Base-by-base conservation (phyloP, 106 monocot species). In the Dendrobium catenatum region DNA sequence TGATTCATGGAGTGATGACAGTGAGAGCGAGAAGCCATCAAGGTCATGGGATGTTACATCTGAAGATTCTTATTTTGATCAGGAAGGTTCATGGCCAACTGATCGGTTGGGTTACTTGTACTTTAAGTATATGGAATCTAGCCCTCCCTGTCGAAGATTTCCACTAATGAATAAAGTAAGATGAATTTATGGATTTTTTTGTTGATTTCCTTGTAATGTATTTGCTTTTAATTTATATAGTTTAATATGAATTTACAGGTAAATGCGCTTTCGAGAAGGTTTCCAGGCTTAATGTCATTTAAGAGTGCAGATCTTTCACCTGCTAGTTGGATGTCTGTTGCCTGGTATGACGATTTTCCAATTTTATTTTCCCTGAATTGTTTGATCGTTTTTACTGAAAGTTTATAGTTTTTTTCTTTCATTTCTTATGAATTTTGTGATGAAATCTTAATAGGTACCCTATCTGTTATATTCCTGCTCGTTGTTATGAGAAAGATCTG, bases 271-370 rank as follows among this genome's bases (percentile, higher is more conserved):
- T 81, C 94, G 24, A 46, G 42, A 22, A 78, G 76, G n/a, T 84
- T 84, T 87, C 95, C 91, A 0, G 86, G 89, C 18, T 80, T 95
- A 82, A 86, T 77, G 77, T 81, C 89, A 56, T 83, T 95, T 0
- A 93, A 84, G 76, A 95, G 91, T 67, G 56, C 85, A 6, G 93
- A 95, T 72, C 85, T 95, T 85, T 95, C 93, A 18, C 93, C 93
- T 51, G 89, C 93, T 16, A 95, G 95, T 84, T 95, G 95, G 95
- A 91, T 95, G 87, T 89, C 94, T 15, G 82, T 95, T 80, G 92
- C 94, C 9, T 95, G 94, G 94, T 95, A 95, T 27, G 55, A 9
- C 17, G 40, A 10, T 79, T 66, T 77, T 40, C 47, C 24, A 29
- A 0, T 26, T 68, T 4, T 15, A 15, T 17, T 56, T 17, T 54